Evolutionary conservation across 2,329 filamentous ascomycete species (phyloP).

Genomic region (Colletotrichum sp.): DNA sequence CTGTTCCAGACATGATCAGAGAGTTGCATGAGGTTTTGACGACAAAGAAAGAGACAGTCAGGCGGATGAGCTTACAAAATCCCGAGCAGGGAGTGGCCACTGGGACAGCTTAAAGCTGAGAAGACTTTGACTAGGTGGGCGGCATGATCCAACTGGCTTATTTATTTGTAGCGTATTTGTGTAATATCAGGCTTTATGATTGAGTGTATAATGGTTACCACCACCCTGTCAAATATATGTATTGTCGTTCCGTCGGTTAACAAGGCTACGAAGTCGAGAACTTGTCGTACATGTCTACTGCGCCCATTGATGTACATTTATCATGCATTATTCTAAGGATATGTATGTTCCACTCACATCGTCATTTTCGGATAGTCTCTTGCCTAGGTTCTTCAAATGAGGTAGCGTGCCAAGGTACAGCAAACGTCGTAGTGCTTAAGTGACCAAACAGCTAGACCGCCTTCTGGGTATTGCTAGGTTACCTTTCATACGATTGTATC

Average conservation of each 20-base stretch:
- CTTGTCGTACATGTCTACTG: neutral
- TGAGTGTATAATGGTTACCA: neutral
- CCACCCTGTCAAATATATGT: neutral
- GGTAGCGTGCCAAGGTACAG: neutral
- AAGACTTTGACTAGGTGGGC: neutral
- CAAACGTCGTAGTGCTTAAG: neutral
- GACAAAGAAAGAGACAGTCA: conserved; percentile 1
- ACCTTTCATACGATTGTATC: neutral
- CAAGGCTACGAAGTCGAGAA: neutral
- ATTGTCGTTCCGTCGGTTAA: neutral
- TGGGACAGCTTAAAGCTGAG: neutral
- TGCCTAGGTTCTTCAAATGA: neutral
- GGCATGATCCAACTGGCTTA: neutral
- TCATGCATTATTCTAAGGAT: neutral
- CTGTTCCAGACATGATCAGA: neutral
- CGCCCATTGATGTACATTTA: neutral
- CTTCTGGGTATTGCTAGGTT: neutral
- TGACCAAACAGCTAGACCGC: neutral
- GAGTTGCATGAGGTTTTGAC: conserved; percentile 11
- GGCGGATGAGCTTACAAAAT: neutral
- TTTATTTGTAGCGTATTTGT: neutral
- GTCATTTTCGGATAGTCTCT: neutral
- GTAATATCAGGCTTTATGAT: neutral
- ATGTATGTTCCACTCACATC: too few species aligned
- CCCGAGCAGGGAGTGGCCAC: neutral